Conservation (phyloP, 495 filamentous ascomycete genomes). For the Trichocladium antarcticum region DNA sequence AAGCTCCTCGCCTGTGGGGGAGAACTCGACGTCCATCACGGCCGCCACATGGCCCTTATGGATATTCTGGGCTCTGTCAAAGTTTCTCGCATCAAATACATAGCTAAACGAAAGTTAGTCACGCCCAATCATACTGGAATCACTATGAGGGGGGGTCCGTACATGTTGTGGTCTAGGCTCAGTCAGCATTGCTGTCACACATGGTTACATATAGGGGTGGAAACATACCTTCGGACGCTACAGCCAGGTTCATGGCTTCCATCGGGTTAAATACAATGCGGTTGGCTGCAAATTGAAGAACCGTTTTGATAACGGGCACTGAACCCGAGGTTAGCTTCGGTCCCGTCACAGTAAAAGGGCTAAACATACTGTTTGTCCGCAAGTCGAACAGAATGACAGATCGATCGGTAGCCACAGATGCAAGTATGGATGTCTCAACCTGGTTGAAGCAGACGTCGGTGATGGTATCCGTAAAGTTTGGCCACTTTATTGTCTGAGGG, state of each 20-base stretch:
- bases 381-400: constrained; percentile 77
- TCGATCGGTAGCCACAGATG: constrained; percentile 70
- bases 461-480: constrained; percentile 83
- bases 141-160: constrained; percentile 5
- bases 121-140: not conserved
- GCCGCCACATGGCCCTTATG: constrained; percentile 92
- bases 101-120: constrained; percentile 15
- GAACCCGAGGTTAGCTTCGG: constrained; percentile 22
- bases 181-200: not conserved
- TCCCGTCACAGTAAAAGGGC: too few species aligned
- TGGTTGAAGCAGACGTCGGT: constrained; percentile 85
- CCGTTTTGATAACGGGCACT: constrained; percentile 65
- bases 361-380: constrained; percentile 45
- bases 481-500: constrained; percentile 75
- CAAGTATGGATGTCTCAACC: constrained; percentile 82
- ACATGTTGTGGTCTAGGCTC: constrained; percentile 39
- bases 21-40: constrained; percentile 94
- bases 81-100: constrained; percentile 27
- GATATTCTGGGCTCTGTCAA: constrained; percentile 60
- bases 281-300: constrained; percentile 73
- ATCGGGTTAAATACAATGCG: constrained; percentile 89
- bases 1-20: constrained; percentile 86
- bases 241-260: constrained; percentile 36
- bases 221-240: constrained; percentile 24
- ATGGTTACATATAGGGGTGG: too few species aligned